A percentile compares a stretch with the other conserved stretches of the same genome.
Evolutionary conservation across 2,329 filamentous ascomycete species (phyloP).

Genomic region (Pyrenochaeta sp.): DNA sequence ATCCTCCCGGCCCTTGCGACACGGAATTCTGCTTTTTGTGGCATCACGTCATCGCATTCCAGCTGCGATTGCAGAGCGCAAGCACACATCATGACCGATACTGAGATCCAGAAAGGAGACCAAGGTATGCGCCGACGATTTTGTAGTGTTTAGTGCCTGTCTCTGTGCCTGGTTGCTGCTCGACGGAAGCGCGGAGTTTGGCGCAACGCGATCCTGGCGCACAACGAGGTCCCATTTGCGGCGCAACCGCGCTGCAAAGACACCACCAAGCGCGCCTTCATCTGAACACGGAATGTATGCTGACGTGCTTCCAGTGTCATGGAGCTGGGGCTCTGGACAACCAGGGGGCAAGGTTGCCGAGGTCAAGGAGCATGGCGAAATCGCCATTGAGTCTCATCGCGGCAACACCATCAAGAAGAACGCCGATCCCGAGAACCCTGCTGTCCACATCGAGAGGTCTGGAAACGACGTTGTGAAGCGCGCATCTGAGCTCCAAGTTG

Average conservation of each 20-base stretch:
- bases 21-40: slow-evolving; percentile 23
- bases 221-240: slow-evolving; percentile 10
- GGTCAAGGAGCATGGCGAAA: slow-evolving; percentile 66
- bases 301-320: slow-evolving; percentile 62
- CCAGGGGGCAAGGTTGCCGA: slow-evolving; percentile 66
- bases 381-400: slow-evolving; percentile 67
- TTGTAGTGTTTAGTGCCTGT: background rate
- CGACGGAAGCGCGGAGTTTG: background rate
- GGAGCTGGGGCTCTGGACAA: slow-evolving; percentile 66
- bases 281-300: background rate
- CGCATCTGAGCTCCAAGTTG: slow-evolving; percentile 67
- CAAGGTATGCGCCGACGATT: slow-evolving; percentile 37
- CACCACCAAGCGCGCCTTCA: slow-evolving; percentile 31
- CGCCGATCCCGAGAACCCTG: slow-evolving; percentile 67
- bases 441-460: slow-evolving; percentile 65
- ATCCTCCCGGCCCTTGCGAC: slow-evolving; percentile 24
- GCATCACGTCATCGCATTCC: slow-evolving; percentile 42
- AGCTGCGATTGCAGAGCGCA: slow-evolving; percentile 18
- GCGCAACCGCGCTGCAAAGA: slow-evolving; percentile 23
- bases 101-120: slow-evolving; percentile 47
- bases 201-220: slow-evolving; percentile 9
- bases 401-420: slow-evolving; percentile 73
- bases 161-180: background rate
- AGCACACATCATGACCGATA: slow-evolving; percentile 44
- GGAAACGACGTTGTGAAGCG: slow-evolving; percentile 73